Base-by-base conservation (phyloP, 352 stramenopile genomes). In the Phytophthora lateralis region DNA sequence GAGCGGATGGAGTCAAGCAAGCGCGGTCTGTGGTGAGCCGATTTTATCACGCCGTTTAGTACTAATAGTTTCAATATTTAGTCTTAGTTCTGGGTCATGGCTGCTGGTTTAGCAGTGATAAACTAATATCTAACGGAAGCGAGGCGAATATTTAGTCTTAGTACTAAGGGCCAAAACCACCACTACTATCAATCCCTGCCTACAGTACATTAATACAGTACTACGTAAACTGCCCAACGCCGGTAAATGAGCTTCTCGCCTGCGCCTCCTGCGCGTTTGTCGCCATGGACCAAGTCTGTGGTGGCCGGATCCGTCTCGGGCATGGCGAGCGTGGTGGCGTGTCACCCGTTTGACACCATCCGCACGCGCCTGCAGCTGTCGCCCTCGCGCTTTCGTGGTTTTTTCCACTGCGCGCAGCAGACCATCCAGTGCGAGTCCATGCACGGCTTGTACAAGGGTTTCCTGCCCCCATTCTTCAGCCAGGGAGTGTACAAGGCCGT, bases 401-500 rank as follows among this genome's bases (percentile, higher is more conserved):
- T 89, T 57, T 70, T 84, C 55, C 60, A 88, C 60, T 91, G 82
- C 73, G 78, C 75, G 6, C 26, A 65, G 24, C 74, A 85, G 65
- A 96, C 85, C 14, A 38, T 94, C 10, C 61, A 69, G 37, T 71
- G 71, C 29, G 87, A 96, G 69, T 80, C 82, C 6, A 54, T 86
- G 38, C 69, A 61, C 20, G 87, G 78, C 42, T 66, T 96, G 41
- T 96, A 94, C 73, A 93, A 93, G 52, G 87, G 87, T 32, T 92
- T 96, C 39, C 70, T 92, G 45, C 82, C 83, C n/a, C 87, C 87
- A 4, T 93, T 96, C 66, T 91, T 91, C 63, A 91, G 83, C 46
- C 87, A 96, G 60, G 87, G 82, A 1, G 73, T 96, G 45, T 96
- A 96, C 82, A 96, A 96, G 64, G 85, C 87, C 32, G 83, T 96